Conservation (phyloP, 1,139 yeast species). For the Geotrichum klebahnii region DNA sequence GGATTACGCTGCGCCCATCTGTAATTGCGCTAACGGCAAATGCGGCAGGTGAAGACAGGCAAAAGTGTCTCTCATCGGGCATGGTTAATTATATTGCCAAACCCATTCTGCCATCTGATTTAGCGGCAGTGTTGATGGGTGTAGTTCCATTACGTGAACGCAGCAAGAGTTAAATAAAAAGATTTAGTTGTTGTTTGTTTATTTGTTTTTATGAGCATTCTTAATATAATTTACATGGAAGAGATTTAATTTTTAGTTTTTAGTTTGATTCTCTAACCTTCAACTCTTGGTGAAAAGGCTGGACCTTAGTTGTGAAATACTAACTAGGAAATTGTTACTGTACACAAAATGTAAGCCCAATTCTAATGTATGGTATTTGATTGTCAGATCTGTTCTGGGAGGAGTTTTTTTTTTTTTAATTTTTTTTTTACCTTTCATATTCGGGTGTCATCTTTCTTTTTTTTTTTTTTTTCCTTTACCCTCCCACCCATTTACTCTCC, state of each 20-base stretch:
- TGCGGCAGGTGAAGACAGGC: slow-evolving; percentile 54
- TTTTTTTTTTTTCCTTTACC: background rate
- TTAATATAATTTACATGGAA: too few relatives aligned
- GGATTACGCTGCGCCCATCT: slow-evolving; percentile 39
- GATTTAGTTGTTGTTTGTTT: background rate
- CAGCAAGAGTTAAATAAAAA: background rate
- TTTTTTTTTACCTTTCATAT: too few relatives aligned
- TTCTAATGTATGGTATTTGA: too few relatives aligned
- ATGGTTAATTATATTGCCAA: slow-evolving; percentile 56
- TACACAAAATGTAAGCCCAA: too few relatives aligned
- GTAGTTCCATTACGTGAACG: slow-evolving; percentile 27
- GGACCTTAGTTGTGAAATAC: too few relatives aligned
- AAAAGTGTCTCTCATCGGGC: slow-evolving; percentile 48
- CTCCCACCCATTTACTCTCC: background rate
- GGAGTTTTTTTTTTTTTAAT: too few relatives aligned
- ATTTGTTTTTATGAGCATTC: background rate
- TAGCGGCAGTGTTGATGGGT: slow-evolving; percentile 38
- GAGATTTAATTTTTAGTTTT: too few relatives aligned
- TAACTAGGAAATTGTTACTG: too few relatives aligned
- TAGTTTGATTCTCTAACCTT: too few relatives aligned
- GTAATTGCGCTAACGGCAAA: slow-evolving; percentile 55
- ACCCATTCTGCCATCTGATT: slow-evolving; percentile 51
- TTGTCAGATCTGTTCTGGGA: too few relatives aligned
- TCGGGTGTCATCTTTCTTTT: background rate
- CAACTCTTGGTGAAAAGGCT: too few relatives aligned